Percentiles rank a stretch among this genome's conserved stretches.
phyloP scores from a whole-genome alignment of 2,329 filamentous ascomycete genomes.

The Elsinoe batatas region DNA sequence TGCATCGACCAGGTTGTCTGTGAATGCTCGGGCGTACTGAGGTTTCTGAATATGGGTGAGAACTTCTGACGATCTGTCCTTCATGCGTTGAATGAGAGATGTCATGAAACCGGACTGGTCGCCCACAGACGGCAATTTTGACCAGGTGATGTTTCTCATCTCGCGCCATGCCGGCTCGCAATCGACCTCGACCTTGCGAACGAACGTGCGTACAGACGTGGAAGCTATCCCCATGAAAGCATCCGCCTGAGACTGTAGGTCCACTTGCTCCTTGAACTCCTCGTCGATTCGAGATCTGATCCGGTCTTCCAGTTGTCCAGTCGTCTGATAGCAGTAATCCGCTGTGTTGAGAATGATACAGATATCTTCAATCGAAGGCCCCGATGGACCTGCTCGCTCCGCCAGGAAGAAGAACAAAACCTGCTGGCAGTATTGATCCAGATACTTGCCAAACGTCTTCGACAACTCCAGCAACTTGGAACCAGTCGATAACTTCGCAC shows the following conservation, averaged over 20 bases:
- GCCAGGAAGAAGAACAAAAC: constrained; percentile 67
- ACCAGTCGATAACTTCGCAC: constrained; percentile 91
- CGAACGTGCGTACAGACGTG: constrained; percentile 71
- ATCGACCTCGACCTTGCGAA: constrained; percentile 70
- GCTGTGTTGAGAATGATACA: constrained; percentile 89
- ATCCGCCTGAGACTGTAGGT: constrained; percentile 87
- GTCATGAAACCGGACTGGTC: constrained; percentile 90
- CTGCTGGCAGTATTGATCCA: constrained; percentile 92
- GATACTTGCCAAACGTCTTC: constrained; percentile 77
- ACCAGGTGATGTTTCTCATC: constrained; percentile 95
- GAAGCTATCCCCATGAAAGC: constrained; percentile 92
- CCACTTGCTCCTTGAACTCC: constrained; percentile 64
- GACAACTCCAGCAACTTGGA: constrained; percentile 75
- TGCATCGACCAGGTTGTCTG: constrained; percentile 88
- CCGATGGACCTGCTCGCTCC: constrained; percentile 46
- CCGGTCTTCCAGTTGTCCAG: constrained; percentile 86
- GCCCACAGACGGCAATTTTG: constrained; percentile 81
- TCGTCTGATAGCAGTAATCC: constrained; percentile 93
- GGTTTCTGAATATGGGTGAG: constrained; percentile 72
- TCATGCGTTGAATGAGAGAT: constrained; percentile 66
- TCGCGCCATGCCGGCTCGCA: constrained; percentile 87
- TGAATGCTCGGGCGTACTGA: constrained; percentile 89
- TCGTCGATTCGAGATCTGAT: constrained; percentile 83
- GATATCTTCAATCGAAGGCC: constrained; percentile 61
- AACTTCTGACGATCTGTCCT: constrained; percentile 62